Percentiles rank a stretch among this genome's conserved stretches.
These are phyloP conservation scores for Didymella sp. DNA, from an alignment of 2,329 filamentous ascomycete species.

Conservation along the genomic window DNA sequence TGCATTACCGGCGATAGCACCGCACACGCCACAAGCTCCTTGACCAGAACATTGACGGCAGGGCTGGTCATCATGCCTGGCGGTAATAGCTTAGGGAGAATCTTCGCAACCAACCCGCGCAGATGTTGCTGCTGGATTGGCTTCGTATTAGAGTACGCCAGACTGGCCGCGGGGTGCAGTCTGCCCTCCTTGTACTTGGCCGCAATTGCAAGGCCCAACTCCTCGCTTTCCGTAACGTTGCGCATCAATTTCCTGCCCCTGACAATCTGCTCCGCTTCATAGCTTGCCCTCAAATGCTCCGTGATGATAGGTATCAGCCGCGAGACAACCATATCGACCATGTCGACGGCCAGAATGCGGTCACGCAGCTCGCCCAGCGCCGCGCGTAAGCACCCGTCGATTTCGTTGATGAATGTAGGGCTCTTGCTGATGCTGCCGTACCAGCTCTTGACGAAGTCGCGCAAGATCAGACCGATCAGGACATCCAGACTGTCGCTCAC, in stretches of 20 bases:
- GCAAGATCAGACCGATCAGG: conserved; percentile 75
- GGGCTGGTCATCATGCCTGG: conserved; percentile 77
- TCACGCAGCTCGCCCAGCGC: conserved; percentile 76
- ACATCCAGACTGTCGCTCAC: conserved; percentile 83
- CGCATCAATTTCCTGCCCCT: conserved; percentile 86
- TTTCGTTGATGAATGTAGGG: conserved; percentile 81
- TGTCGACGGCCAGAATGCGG: conserved; percentile 75
- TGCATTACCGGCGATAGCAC: conserved; percentile 82
- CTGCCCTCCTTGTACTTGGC: conserved; percentile 88
- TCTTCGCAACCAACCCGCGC: conserved; percentile 72
- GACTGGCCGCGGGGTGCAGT: conserved; percentile 82
- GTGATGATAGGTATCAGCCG: conserved; percentile 88
- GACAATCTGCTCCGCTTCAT: conserved; percentile 85
- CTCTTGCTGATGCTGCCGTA: conserved; percentile 85
- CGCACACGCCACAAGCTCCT: conserved; percentile 93
- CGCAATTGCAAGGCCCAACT: conserved; percentile 95
- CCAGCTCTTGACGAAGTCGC: conserved; percentile 89
- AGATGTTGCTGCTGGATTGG: conserved; percentile 88
- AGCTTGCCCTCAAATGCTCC: conserved; percentile 86
- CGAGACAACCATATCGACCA: conserved; percentile 82
- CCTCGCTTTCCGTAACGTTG: conserved; percentile 93
- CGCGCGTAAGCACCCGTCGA: conserved; percentile 79
- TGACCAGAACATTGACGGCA: conserved; percentile 78
- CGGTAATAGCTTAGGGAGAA: conserved; percentile 79
- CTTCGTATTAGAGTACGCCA: conserved; percentile 85